Evolutionary conservation across 2,329 filamentous ascomycete genomes (phyloP), one percentile per base, ranked within the genome.

Genomic region (Fusarium sp.): DNA sequence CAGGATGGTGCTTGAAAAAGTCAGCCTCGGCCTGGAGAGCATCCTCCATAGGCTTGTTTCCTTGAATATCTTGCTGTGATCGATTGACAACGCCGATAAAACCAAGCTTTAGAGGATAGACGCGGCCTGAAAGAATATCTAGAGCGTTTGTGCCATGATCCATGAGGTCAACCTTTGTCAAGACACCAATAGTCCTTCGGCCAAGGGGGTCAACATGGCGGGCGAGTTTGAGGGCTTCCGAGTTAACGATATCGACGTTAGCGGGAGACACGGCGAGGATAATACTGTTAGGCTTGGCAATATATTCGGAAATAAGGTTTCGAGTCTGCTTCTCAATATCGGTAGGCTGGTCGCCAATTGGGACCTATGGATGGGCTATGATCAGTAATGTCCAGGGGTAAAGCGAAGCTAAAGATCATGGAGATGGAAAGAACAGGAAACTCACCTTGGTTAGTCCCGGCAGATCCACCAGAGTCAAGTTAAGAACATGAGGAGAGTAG

Each of bases 321-420:
- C 96, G 91, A 37, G 96, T 99, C 85, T 99, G 96, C 84, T 98
- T 98, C 87, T 99, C 96, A 80, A 99, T 99, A 80, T 99, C 96
- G 78, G 93, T 92, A 12, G 96, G 96, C 82, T 99, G 96, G 82
- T 99, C 96, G 75, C 96, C 96, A 82, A 99, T 98, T 35, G 96
- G 96, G 67, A 98, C 95, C 92, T 94, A 60, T 33, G 47, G 21
- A 43, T 28, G 56, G 58, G 64, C 38, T 35, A 67, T 68, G 58
- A 64, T 77, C 59, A 78, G 73, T 73, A 52, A 64, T 62, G 60
- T 60, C 61, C 64, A 56, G 38, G 61, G 69, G 74, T 63, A 61
- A 60, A 50, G 53, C 63, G 60, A 61, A 50, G 54, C 37, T 49
- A 43, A 72, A 65, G 35, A 50, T 35, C 56, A 44, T 73, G 44